phyloP scores from a whole-genome alignment of 352 stramenopile genomes.

The Nothophytophthora sp. region DNA sequence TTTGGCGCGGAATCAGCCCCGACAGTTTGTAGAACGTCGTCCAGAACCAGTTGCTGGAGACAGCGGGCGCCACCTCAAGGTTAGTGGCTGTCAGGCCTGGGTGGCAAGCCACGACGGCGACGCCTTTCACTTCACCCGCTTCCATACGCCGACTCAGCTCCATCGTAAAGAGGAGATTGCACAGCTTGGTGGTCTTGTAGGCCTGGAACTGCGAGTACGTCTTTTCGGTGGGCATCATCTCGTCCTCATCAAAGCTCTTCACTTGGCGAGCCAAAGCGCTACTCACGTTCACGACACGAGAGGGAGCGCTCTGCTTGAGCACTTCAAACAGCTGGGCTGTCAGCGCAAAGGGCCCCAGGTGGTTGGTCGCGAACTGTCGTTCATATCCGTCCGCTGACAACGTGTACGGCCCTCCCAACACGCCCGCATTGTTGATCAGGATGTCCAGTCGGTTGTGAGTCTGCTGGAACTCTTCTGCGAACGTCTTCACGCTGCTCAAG shows the following conservation, averaged over 20 bases:
- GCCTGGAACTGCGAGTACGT: constrained; percentile 15
- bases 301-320: constrained; percentile 15
- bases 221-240: constrained; percentile 18
- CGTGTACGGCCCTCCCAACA: constrained; percentile 33
- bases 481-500: constrained; percentile 39
- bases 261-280: constrained; percentile 29
- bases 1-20: constrained; percentile 4
- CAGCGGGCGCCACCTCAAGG: constrained; percentile 19
- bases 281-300: constrained; percentile 48
- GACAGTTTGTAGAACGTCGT: constrained; percentile 9
- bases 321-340: constrained; percentile 40
- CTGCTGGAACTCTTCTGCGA: constrained; percentile 27
- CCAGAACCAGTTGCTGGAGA: constrained; percentile 22
- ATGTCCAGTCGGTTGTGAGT: constrained; percentile 38
- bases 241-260: constrained; percentile 10
- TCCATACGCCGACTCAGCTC: constrained; percentile 45
- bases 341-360: constrained; percentile 60
- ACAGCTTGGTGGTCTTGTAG: constrained; percentile 59
- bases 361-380: constrained; percentile 64
- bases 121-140: constrained; percentile 11
- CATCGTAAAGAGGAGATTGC: constrained; percentile 48
- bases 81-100: constrained; percentile 33
- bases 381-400: constrained; percentile 41
- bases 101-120: constrained; percentile 28
- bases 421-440: constrained; percentile 68